Base-by-base conservation (phyloP, 2,329 filamentous ascomycete species). In the Diaporthe vaccinii region DNA sequence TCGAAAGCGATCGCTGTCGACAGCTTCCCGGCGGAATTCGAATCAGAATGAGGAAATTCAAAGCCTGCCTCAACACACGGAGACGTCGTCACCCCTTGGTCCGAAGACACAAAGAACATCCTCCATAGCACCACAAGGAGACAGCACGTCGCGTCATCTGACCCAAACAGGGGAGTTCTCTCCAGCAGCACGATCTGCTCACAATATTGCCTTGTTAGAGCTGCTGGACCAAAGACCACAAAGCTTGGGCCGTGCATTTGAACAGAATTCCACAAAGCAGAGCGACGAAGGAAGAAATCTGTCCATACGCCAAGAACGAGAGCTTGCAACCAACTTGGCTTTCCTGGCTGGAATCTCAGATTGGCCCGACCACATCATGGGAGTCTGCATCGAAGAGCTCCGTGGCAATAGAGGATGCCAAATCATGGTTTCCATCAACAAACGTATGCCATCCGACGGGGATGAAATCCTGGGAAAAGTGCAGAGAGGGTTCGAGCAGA, bases 371-470 rank as follows among this genome's bases (percentile, higher is more conserved):
- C 31, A 72, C 3, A 67, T 76, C n/a, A 74, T 73, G 39, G 75
- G 58, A 25, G 67, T 76, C 15, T 74, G 72, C 17, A 39, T 76
- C 15, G 72, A 74, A 15, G 75, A 76, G n/a, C 0, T 61, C 4
- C 72, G 67, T 4, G 17, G 1, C 15, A 22, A 10, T n/a, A 3
- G 15, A 14, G 34, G 67, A 2, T 74, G 72, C 49, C 70, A 72
- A 17, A 28, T 76, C 10, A 31, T 74, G 49, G 8, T 76, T 15
- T 59, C 75, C 17, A 69, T 76, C 51, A 76, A 76, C 34, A 67
- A 72, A 46, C 7, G 9, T 7, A 4, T 12, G 6, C 67, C 59
- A 17, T 10, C n/a, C 6, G 28, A 41, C 51, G 57, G 71, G 2
- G 12, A 20, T 7, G 15, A 22, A n/a, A 17, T 72, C 17, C 46